Conservation (phyloP, 768 basidiomycete genomes). For the Boletus rex-veris region DNA sequence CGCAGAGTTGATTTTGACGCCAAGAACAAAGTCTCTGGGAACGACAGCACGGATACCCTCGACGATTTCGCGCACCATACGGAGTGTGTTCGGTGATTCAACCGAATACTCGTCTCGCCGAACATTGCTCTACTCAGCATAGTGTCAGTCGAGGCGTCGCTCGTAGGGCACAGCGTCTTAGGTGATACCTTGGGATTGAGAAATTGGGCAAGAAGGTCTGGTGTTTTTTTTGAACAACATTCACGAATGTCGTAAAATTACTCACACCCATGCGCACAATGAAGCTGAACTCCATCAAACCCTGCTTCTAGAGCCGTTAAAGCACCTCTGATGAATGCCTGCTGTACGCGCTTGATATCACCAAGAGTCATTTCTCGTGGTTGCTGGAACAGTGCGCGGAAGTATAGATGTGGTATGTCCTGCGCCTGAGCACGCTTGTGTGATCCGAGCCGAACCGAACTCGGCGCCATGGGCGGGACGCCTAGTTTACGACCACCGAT, state of each 20-base stretch:
- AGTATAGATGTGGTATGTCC: slow-evolving; percentile 19
- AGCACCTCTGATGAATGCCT: slow-evolving; percentile 66
- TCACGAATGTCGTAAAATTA: slow-evolving; percentile 11
- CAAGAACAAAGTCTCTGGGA: slow-evolving; percentile 61
- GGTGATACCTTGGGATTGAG: slow-evolving; percentile 61
- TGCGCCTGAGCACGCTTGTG: slow-evolving; percentile 5
- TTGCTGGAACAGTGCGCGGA: slow-evolving; percentile 55
- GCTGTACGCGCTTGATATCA: slow-evolving; percentile 62
- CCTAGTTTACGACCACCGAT: slow-evolving; percentile 65
- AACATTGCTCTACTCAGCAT: slow-evolving; percentile 40
- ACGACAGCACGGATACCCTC: slow-evolving; percentile 50
- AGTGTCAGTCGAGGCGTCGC: slow-evolving; percentile 18
- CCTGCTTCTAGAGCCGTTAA: slow-evolving; percentile 59
- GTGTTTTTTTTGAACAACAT: background rate
- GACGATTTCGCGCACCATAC: slow-evolving; percentile 55
- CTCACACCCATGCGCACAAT: slow-evolving; percentile 84
- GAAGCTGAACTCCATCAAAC: slow-evolving; percentile 85
- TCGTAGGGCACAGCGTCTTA: background rate
- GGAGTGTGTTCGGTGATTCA: slow-evolving; percentile 42
- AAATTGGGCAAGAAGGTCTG: slow-evolving; percentile 79
- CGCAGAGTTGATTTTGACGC: slow-evolving; percentile 77
- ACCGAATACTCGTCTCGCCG: slow-evolving; percentile 61
- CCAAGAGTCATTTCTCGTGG: slow-evolving; percentile 54
- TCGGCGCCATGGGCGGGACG: slow-evolving; percentile 66
- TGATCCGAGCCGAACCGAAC: slow-evolving; percentile 50